Percentiles rank a stretch among this genome's conserved stretches.
phyloP scores from a whole-genome alignment of 768 basidiomycete genomes.

The Russula griseocarnosa region DNA sequence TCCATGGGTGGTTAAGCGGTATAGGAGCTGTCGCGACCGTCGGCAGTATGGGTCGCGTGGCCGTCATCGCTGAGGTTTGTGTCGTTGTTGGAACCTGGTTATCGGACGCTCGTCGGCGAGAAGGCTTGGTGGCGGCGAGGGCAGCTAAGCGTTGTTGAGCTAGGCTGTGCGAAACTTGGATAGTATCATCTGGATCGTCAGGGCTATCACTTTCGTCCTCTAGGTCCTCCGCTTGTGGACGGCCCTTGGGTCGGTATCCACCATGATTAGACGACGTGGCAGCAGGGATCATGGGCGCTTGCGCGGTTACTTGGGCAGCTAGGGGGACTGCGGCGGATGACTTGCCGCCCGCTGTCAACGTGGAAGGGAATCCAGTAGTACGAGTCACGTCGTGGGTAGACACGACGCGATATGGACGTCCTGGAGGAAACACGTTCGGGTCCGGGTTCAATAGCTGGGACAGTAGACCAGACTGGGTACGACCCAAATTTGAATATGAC shows the following conservation, averaged over 20 bases:
- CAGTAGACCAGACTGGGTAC: conserved; percentile 53
- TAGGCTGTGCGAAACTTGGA: conserved; percentile 61
- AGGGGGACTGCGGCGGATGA: conserved; percentile 58
- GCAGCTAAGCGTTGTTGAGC: conserved; percentile 65
- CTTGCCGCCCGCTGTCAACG: conserved; percentile 50
- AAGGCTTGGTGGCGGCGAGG: conserved; percentile 39
- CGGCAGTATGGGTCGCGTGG: conserved; percentile 33
- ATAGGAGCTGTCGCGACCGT: conserved; percentile 49
- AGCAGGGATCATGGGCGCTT: conserved; percentile 25
- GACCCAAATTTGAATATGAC: conserved; percentile 59
- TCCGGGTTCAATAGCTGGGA: conserved; percentile 71
- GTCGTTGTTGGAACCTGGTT: conserved; percentile 25
- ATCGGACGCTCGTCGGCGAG: conserved; percentile 41
- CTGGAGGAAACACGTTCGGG: conserved; percentile 53
- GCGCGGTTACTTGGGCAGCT: conserved; percentile 46
- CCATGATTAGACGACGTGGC: conserved; percentile 25
- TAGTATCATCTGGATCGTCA: conserved; percentile 47
- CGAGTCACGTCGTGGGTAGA: conserved; percentile 49
- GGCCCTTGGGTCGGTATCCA: conserved; percentile 61
- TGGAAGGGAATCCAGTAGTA: conserved; percentile 28
- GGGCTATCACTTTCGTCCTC: conserved; percentile 57
- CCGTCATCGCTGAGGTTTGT: conserved; percentile 11
- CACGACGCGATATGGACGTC: conserved; percentile 55
- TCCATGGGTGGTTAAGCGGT: conserved; percentile 63
- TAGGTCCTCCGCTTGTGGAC: conserved; percentile 60